Conservation (phyloP, 495 filamentous ascomycete genomes). For the Cryomyces minteri region DNA sequence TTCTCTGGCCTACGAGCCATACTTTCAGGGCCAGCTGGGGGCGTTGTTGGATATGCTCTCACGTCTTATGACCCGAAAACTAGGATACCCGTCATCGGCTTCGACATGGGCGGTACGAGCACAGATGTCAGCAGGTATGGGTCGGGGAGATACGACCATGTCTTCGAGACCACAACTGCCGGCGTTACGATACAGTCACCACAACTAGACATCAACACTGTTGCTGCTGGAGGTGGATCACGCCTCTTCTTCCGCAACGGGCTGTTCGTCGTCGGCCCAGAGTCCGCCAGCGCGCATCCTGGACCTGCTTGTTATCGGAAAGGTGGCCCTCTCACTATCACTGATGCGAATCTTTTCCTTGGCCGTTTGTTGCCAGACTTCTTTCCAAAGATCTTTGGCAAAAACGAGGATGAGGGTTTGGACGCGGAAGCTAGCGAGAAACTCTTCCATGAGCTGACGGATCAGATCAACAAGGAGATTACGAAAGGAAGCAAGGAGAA, state of each 20-base stretch:
- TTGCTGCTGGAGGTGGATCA: slow-evolving; percentile 85
- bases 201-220: slow-evolving; percentile 95
- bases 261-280: slow-evolving; percentile 89
- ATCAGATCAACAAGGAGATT: slow-evolving; percentile 54
- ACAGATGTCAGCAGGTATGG: slow-evolving; percentile 92
- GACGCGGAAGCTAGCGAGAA: slow-evolving; percentile 62
- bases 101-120: slow-evolving; percentile 92
- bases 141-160: slow-evolving; percentile 78
- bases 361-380: slow-evolving; percentile 82
- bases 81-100: slow-evolving; percentile 82
- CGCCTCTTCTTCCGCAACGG: slow-evolving; percentile 82
- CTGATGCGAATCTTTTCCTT: slow-evolving; percentile 82
- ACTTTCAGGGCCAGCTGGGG: slow-evolving; percentile 62
- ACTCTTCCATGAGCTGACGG: slow-evolving; percentile 58
- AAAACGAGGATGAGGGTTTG: slow-evolving; percentile 72
- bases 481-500: slow-evolving; percentile 32
- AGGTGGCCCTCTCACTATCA: slow-evolving; percentile 81
- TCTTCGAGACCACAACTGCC: slow-evolving; percentile 92
- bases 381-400: slow-evolving; percentile 94
- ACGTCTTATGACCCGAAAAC: slow-evolving; percentile 81
- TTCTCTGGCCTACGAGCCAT: slow-evolving; percentile 65
- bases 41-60: slow-evolving; percentile 74
- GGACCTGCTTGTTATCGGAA: slow-evolving; percentile 92
- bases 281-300: slow-evolving; percentile 83
- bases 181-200: slow-evolving; percentile 91